Conservation (phyloP, 176 grass and related monocot genomes). For the Typha latifolia region DNA sequence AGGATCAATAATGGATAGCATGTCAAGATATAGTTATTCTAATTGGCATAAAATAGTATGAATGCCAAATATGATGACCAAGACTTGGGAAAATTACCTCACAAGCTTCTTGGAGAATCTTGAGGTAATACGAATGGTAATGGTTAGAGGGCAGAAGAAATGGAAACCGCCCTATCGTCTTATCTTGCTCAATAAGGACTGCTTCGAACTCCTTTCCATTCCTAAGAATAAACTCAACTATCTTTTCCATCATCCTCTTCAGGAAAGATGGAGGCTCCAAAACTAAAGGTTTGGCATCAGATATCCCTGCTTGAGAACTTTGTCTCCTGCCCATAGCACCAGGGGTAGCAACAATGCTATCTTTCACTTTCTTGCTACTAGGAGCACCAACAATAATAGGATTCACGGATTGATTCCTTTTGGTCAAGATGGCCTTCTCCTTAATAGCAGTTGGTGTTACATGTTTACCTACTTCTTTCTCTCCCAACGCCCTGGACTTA, state of each 20-base stretch:
- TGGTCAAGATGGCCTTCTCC: constrained; percentile 41
- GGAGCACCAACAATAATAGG: constrained; percentile 20
- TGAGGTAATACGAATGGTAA: constrained; percentile 79
- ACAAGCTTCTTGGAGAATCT: constrained; percentile 54
- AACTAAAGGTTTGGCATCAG: constrained; percentile 45
- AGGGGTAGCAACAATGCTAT: constrained; percentile 3
- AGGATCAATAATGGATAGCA: neutral
- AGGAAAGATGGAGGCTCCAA: constrained; percentile 85
- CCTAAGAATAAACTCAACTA: constrained; percentile 79
- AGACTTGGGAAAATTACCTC: constrained; percentile 42
- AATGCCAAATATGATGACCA: neutral
- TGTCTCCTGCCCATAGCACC: constrained; percentile 8
- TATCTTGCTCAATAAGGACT: constrained; percentile 88
- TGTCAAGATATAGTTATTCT: neutral
- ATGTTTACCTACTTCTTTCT: constrained; percentile 27
- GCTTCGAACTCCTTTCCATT: constrained; percentile 88
- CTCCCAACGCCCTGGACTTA: constrained; percentile 13
- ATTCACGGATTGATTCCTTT: constrained; percentile 46
- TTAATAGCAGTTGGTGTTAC: constrained; percentile 19
- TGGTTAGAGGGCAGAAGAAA: constrained; percentile 81
- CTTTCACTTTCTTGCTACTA: constrained; percentile 31
- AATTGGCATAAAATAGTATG: neutral
- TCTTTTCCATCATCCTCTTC: constrained; percentile 81
- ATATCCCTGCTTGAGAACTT: constrained; percentile 21
- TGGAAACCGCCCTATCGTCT: constrained; percentile 55